Evolutionary conservation across 306 rosid species (phyloP), one percentile per base, ranked within the genome.

Genomic region (Arachis hypogaea): DNA sequence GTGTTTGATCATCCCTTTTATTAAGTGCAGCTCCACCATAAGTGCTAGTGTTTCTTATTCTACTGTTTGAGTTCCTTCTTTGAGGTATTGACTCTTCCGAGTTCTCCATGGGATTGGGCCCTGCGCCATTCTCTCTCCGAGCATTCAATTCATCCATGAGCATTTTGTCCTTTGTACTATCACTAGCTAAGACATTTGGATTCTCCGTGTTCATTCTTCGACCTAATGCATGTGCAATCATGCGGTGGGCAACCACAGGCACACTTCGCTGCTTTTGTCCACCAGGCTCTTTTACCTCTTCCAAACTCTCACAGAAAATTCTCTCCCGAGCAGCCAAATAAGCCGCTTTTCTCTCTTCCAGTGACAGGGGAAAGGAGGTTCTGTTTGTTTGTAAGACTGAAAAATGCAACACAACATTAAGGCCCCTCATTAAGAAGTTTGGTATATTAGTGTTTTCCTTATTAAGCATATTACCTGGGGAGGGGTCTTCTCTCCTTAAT

Each of bases 161-260:
- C 46, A 33, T 80, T 75, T 68, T 77, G 63, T 82, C 85, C 75
- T 73, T 73, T 36, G 52, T 66, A 59, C 76, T 58, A 61, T 71
- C 79, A 72, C 59, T 72, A 41, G 56, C 65, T 62, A 81, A 61
- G 14, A 61, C 80, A 77, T 52, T 80, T 75, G 74, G 88, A 81
- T 74, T 74, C 49, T 69, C 59, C 40, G 87, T 75, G 67, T 77
- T 84, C 73, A 92, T 84, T 85, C 86, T 88, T 80, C 90, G 91
- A 40, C 99, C 99, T 45, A 95, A 79, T 41, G 99, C 99, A 82
- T 92, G 99, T 1, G 98, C 95, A 80, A 94, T 94, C 99, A 94
- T 94, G 66, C 99, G 82, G 55, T 90, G 99, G 60, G 99, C 99
- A 63, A 92, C 99, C 73, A 82, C 92, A 10, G 98, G 98, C 73